A percentile compares a stretch with the other conserved stretches of the same genome.
phyloP scores from a whole-genome alignment of 2,329 filamentous ascomycete species.

The Aspergillus pseudoglaucus region DNA sequence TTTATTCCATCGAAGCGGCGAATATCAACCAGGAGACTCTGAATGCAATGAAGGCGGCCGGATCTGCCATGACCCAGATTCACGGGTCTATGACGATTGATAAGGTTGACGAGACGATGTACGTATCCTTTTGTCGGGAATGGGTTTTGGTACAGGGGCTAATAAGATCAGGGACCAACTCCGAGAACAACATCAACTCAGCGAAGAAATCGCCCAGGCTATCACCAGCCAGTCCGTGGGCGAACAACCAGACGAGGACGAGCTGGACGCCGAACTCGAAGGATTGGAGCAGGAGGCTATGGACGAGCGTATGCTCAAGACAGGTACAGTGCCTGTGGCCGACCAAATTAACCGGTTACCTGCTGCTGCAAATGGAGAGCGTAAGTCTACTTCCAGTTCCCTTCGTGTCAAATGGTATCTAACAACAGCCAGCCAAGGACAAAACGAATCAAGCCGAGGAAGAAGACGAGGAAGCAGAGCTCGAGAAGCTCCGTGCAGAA shows the following conservation, averaged over 20 bases:
- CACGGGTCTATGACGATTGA: slow-evolving; percentile 86
- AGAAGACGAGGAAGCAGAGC: slow-evolving; percentile 92
- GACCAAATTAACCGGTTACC: slow-evolving; percentile 75
- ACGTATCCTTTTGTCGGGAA: slow-evolving; percentile 35
- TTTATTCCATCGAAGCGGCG: slow-evolving; percentile 92
- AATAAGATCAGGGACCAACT: slow-evolving; percentile 65
- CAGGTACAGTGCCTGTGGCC: slow-evolving; percentile 72
- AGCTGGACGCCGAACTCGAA: slow-evolving; percentile 79
- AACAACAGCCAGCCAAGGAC: slow-evolving; percentile 34
- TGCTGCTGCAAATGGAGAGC: slow-evolving; percentile 63
- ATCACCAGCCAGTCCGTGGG: slow-evolving; percentile 66
- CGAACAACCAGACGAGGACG: slow-evolving; percentile 72
- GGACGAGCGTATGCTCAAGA: slow-evolving; percentile 89
- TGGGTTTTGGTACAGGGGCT: background rate
- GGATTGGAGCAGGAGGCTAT: slow-evolving; percentile 84
- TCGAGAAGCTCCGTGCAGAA: slow-evolving; percentile 87
- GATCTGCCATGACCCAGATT: slow-evolving; percentile 86
- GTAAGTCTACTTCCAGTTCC: slow-evolving; percentile 49
- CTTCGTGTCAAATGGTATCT: background rate
- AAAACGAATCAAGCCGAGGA: slow-evolving; percentile 55
- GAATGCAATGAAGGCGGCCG: slow-evolving; percentile 85
- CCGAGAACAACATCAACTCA: slow-evolving; percentile 84
- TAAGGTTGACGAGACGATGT: slow-evolving; percentile 94
- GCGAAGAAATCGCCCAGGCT: slow-evolving; percentile 82
- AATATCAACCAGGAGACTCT: slow-evolving; percentile 99